phyloP scores from a whole-genome alignment of 805 yeast species.

The Saturnispora hagleri region DNA sequence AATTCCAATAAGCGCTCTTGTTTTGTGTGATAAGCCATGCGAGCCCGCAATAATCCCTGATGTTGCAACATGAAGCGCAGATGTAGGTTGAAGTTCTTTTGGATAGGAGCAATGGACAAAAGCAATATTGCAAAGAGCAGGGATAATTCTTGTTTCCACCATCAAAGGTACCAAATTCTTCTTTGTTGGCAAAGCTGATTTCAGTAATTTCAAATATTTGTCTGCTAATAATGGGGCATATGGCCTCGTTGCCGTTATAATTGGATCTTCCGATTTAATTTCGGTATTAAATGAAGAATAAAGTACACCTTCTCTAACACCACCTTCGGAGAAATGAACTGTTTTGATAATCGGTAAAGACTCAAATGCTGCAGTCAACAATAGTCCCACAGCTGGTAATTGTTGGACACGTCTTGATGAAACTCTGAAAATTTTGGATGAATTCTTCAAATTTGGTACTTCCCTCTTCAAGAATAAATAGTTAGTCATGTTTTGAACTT shows the following conservation, averaged over 20 bases:
- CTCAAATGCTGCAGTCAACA: constrained; percentile 54
- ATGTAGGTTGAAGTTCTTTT: constrained; percentile 65
- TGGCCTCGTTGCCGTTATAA: constrained; percentile 58
- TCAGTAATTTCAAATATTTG: constrained; percentile 44
- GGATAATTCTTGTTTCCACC: constrained; percentile 49
- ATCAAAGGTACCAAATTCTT: constrained; percentile 44
- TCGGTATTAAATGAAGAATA: constrained; percentile 51
- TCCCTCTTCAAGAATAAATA: constrained; percentile 40
- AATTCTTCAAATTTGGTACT: constrained; percentile 32
- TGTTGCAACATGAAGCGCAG: constrained; percentile 63
- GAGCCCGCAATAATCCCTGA: constrained; percentile 69
- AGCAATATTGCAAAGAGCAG: constrained; percentile 65
- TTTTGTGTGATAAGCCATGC: constrained; percentile 66
- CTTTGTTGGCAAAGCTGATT: constrained; percentile 45
- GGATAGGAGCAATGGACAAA: constrained; percentile 73
- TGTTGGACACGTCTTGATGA: constrained; percentile 59
- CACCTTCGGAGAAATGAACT: constrained; percentile 66
- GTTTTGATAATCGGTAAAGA: constrained; percentile 52
- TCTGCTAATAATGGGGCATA: constrained; percentile 60
- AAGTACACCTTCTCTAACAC: constrained; percentile 67
- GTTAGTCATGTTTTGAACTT: constrained; percentile 42
- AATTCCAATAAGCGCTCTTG: constrained; percentile 61
- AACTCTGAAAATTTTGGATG: constrained; percentile 41
- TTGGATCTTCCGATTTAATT: constrained; percentile 58
- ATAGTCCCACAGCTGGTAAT: constrained; percentile 58